Evolutionary conservation across 2,329 filamentous ascomycete genomes (phyloP).

Genomic region (Penicillium sp.): DNA sequence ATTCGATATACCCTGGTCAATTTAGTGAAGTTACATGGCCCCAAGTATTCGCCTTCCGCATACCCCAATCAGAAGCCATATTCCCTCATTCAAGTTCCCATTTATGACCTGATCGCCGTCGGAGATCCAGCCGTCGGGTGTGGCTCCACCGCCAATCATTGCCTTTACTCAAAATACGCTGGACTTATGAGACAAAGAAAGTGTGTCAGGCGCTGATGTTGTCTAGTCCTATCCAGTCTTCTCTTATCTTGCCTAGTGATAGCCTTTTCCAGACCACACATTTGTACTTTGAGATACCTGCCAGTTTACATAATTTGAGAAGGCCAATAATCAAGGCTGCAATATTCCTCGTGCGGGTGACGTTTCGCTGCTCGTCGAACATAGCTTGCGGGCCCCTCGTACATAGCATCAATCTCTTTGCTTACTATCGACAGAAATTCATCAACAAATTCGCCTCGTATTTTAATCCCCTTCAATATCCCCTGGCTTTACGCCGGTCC

Average conservation of each 20-base stretch:
- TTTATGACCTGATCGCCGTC: background rate
- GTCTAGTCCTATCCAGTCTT: background rate
- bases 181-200: background rate
- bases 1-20: too few relatives aligned
- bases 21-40: too few relatives aligned
- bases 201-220: too few relatives aligned
- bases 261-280: background rate
- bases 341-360: background rate
- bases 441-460: background rate
- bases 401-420: background rate
- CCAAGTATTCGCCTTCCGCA: too few relatives aligned
- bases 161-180: background rate
- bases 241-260: background rate
- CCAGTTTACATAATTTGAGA: too few relatives aligned
- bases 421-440: background rate
- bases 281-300: background rate
- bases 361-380: background rate
- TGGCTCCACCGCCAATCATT: background rate
- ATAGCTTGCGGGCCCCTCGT: too few relatives aligned
- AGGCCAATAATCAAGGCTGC: too few relatives aligned
- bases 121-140: background rate
- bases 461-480: background rate
- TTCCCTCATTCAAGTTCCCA: too few relatives aligned
- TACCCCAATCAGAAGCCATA: too few relatives aligned
- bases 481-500: background rate